These are phyloP conservation scores for Colletotrichum echinochloae DNA, from an alignment of 2,329 filamentous ascomycete species.

Conservation along the genomic window DNA sequence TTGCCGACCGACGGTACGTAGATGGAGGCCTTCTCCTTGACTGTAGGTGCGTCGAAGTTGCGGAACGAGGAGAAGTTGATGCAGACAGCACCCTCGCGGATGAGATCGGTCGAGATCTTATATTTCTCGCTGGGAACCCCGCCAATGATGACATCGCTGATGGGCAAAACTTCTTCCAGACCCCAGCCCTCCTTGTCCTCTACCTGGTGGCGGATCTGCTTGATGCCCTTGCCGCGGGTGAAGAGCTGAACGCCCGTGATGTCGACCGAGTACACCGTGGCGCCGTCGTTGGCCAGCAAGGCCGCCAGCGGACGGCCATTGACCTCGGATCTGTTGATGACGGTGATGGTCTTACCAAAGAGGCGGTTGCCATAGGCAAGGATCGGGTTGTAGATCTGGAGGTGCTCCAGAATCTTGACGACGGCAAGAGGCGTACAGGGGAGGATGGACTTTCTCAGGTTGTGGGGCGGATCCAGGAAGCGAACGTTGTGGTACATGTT, in stretches of 20 bases:
- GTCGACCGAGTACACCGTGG: slow-evolving; percentile 94
- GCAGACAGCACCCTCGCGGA: slow-evolving; percentile 94
- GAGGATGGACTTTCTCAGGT: slow-evolving; percentile 88
- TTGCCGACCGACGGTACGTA: slow-evolving; percentile 98
- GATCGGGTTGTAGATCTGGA: slow-evolving; percentile 96
- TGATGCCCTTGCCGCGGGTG: slow-evolving; percentile 87
- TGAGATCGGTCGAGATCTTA: slow-evolving; percentile 86
- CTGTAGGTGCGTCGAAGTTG: slow-evolving; percentile 86
- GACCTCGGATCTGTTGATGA: slow-evolving; percentile 96
- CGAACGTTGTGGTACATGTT: slow-evolving; percentile 99
- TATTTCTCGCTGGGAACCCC: slow-evolving; percentile 90
- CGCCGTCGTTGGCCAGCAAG: slow-evolving; percentile 94
- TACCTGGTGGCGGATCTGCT: slow-evolving; percentile 87
- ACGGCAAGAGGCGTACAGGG: slow-evolving; percentile 96
- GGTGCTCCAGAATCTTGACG: slow-evolving; percentile 95
- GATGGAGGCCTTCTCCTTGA: slow-evolving; percentile 96
- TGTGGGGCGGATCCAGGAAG: slow-evolving; percentile 83
- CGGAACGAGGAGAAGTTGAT: slow-evolving; percentile 98
- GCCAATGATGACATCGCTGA: slow-evolving; percentile 94
- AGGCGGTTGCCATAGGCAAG: slow-evolving; percentile 92
- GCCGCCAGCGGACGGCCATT: slow-evolving; percentile 94
- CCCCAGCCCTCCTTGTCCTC: slow-evolving; percentile 84
- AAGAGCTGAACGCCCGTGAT: slow-evolving; percentile 92
- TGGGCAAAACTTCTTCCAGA: slow-evolving; percentile 82
- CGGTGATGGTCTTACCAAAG: slow-evolving; percentile 93